Evolutionary conservation across 2,329 filamentous ascomycete species (phyloP).

Genomic region (Neofusicoccum ribis): DNA sequence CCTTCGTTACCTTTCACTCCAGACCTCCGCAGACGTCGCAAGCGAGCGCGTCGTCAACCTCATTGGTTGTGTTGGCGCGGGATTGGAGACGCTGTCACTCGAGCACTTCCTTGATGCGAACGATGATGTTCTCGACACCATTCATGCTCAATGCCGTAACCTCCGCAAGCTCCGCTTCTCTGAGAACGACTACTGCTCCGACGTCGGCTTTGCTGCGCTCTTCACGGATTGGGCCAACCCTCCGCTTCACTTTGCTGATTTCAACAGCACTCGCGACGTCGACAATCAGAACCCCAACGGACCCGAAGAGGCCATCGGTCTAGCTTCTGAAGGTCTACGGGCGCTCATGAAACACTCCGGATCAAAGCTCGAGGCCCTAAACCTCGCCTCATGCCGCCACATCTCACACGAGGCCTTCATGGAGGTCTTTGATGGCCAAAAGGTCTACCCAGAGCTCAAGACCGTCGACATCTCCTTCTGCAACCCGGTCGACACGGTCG

Average conservation of each 20-base stretch:
- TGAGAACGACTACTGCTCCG: constrained; percentile 73
- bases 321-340: constrained; percentile 73
- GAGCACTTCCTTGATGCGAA: constrained; percentile 66
- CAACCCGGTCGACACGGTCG: constrained; percentile 64
- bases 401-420: constrained; percentile 73
- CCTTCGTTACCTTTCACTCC: constrained; percentile 74
- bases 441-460: constrained; percentile 65
- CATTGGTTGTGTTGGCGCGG: constrained; percentile 61
- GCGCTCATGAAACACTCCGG: constrained; percentile 86
- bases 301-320: constrained; percentile 61
- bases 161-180: constrained; percentile 79
- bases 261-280: constrained; percentile 75
- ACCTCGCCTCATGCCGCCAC: constrained; percentile 82
- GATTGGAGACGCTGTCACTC: constrained; percentile 76
- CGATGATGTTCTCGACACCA: constrained; percentile 67
- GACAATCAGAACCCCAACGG: constrained; percentile 70
- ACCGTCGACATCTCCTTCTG: constrained; percentile 79
- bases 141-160: constrained; percentile 67
- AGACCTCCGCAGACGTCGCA: constrained; percentile 60
- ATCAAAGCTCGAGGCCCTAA: constrained; percentile 62
- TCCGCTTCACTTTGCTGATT: constrained; percentile 68
- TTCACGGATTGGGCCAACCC: constrained; percentile 78
- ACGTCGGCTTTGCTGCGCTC: constrained; percentile 69
- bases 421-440: constrained; percentile 64
- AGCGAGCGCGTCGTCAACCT: constrained; percentile 61